A percentile compares a stretch with the other conserved stretches of the same genome.
These are phyloP conservation scores for Kodamaea jinghongensis DNA, from an alignment of 805 yeast species.

Conservation along the genomic window DNA sequence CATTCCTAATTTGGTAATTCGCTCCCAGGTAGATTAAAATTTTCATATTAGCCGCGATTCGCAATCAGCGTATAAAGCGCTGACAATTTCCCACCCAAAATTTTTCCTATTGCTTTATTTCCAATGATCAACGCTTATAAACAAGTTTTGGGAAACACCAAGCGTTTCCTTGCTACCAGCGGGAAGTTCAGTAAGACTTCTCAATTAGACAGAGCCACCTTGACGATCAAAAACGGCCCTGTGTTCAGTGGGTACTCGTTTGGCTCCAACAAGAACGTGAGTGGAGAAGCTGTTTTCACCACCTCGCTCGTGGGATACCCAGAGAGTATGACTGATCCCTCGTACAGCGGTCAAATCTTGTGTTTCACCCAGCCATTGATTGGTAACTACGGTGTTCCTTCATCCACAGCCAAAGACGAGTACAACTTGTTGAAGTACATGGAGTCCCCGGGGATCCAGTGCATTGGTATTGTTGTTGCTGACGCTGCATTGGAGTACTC, in stretches of 20 bases:
- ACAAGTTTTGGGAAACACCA: conserved; percentile 11
- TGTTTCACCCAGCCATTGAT: conserved; percentile 96
- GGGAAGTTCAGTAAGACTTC: conserved; percentile 35
- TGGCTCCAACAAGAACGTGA: conserved; percentile 88
- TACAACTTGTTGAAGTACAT: conserved; percentile 83
- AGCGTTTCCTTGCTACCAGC: conserved; percentile 37
- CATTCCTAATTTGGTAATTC: conserved; percentile 26
- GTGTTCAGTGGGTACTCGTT: conserved; percentile 90
- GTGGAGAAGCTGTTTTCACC: conserved; percentile 98
- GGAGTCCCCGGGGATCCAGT: conserved; percentile 88
- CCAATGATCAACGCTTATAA: conserved; percentile 12
- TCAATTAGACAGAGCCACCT: conserved; percentile 74
- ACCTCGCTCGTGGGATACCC: conserved; percentile 98
- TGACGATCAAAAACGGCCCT: conserved; percentile 90
- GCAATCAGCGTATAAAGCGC: conserved; percentile 22
- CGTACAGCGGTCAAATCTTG: conserved; percentile 93
- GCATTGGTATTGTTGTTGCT: conserved; percentile 94
- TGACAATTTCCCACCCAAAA: conserved; percentile 5
- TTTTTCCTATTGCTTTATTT: conserved; percentile 1
- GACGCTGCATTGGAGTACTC: conserved; percentile 94
- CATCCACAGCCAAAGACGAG: conserved; percentile 74
- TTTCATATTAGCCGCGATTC: conserved; percentile 33
- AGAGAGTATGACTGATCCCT: conserved; percentile 98
- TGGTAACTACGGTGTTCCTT: conserved; percentile 98
- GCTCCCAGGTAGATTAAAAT: conserved; percentile 9